These are phyloP conservation scores for Boletus sp. DNA, from an alignment of 768 basidiomycete genomes.

Conservation along the genomic window DNA sequence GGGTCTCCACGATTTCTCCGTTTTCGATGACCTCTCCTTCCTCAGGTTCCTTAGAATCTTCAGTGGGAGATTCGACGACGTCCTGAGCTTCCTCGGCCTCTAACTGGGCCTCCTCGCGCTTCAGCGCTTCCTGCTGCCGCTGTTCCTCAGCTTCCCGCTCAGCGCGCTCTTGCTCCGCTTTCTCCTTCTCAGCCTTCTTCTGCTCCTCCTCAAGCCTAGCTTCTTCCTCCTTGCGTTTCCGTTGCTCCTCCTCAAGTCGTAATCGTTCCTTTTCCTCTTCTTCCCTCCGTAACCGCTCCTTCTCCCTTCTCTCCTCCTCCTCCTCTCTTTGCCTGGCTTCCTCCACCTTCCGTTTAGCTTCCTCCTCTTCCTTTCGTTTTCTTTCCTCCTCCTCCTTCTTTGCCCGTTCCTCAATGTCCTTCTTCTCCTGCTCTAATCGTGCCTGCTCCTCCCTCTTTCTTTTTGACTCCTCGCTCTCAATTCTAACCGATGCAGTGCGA, in stretches of 20 bases:
- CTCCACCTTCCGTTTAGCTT: conserved; percentile 40
- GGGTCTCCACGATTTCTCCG: conserved; percentile 28
- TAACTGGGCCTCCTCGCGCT: conserved; percentile 27
- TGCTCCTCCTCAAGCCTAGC: conserved; percentile 32
- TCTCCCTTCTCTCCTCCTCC: conserved; percentile 43
- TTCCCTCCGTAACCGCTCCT: conserved; percentile 36
- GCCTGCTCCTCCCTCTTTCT: conserved; percentile 47
- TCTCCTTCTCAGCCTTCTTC: conserved; percentile 32
- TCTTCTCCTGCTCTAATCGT: conserved; percentile 39
- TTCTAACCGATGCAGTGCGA: conserved; percentile 45
- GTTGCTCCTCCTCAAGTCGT: conserved; percentile 35
- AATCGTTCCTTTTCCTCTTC: conserved; percentile 39
- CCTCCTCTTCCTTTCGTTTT: conserved; percentile 43
- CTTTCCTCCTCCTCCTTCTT: conserved; percentile 38
- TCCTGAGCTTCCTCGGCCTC: conserved; percentile 38
- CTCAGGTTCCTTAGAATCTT: conserved; percentile 47
- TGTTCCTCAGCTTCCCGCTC: conserved; percentile 36
- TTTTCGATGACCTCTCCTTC: conserved; percentile 37
- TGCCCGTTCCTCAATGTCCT: conserved; percentile 37
- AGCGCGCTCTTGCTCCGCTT: conserved; percentile 43
- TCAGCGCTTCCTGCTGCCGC: conserved; percentile 22
- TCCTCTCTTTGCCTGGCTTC: conserved; percentile 44
- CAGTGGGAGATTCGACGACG: conserved; percentile 35
- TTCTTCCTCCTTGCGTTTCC: conserved; percentile 30
- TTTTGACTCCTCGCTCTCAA: conserved; percentile 64